Evolutionary conservation across 1,139 yeast species (phyloP), one percentile per base, ranked within the genome.

Genomic region (Citeromyces hawaiiensis): DNA sequence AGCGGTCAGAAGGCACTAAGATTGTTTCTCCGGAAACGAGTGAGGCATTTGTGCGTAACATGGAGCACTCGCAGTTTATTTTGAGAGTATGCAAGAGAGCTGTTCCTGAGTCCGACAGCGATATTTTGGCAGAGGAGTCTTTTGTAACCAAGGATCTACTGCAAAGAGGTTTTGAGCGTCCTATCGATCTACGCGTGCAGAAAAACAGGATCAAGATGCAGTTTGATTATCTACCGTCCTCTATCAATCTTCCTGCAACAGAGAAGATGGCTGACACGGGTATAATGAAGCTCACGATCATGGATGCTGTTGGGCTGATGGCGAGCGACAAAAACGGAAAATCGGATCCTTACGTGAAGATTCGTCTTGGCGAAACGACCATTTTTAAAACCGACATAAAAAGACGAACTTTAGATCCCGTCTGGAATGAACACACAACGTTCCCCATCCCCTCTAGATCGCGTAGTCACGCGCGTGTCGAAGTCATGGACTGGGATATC

Each of bases 181-280:
- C 85, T 19, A 53, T 66, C 30, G 57, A 56, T n/a, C 48, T 81
- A 34, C 56, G 59, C 4, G 50, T 79, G 37, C 70, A 67, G 9
- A 63, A 56, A 19, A 68, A 70, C 47, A 47, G 54, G 4, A 42
- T 80, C 15, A 57, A 56, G 33, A 55, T 78, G 13, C 71, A 70
- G 54, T 61, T 77, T 43, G 79, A 77, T 47, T 82, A 66, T 49
- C 60, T 70, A 43, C 91, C 93, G 30, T 59, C 80, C 3, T 64
- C 70, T 0, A 65, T 65, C 35, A 63, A 68, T 43, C 58, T 79
- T 46, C 70, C 76, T 32, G 69, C 72, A 16, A 58, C 68, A 34
- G 91, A 81, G 50, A 68, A 82, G 7, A 68, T 80, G 43, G 56
- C 66, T 48, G 88, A 82, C 54, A 81, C 83, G 29, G 93, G 93